Conservation (phyloP, 2,329 filamentous ascomycete genomes). For the Colletotrichum lindemuthianum region DNA sequence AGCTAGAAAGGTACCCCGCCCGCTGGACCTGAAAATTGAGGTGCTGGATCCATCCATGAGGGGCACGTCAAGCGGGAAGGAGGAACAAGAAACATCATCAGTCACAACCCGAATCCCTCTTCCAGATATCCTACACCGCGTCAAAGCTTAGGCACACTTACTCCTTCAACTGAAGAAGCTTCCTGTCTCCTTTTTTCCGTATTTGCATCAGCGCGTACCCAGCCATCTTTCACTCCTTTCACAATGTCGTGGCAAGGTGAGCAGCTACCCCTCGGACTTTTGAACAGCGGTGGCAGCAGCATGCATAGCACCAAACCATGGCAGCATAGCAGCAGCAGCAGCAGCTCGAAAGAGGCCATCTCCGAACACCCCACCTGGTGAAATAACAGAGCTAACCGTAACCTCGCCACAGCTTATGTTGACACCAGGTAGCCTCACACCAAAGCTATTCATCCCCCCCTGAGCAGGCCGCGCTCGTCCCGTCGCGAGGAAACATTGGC, state of each 20-base stretch:
- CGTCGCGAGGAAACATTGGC: not conserved
- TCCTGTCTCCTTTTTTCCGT: constrained; percentile 28
- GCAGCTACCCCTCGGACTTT: constrained; percentile 33
- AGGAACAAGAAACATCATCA: constrained; percentile 35
- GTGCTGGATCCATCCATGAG: constrained; percentile 17
- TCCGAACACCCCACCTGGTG: constrained; percentile 27
- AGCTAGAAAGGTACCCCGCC: constrained; percentile 30
- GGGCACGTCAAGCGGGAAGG: constrained; percentile 33
- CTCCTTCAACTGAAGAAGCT: constrained; percentile 30
- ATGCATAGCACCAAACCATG: constrained; percentile 9
- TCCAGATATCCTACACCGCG: constrained; percentile 35
- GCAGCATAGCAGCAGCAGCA: constrained; percentile 11
- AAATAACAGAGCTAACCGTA: constrained; percentile 43
- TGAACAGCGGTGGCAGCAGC: constrained; percentile 1
- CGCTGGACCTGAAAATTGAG: constrained; percentile 33
- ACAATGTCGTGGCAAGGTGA: constrained; percentile 82
- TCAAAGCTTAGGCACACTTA: constrained; percentile 31
- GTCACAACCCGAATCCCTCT: constrained; percentile 27
- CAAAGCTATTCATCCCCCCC: not conserved
- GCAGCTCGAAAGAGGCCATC: constrained; percentile 16
- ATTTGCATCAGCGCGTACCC: constrained; percentile 34
- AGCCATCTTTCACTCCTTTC: constrained; percentile 35
- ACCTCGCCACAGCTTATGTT: constrained; percentile 55
- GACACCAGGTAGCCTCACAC: constrained; percentile 57
- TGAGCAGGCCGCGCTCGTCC: constrained; percentile 1